Percentiles rank a stretch among this genome's conserved stretches.
Evolutionary conservation across 2,329 filamentous ascomycete species (phyloP).

Genomic region (Phaeosphaeriaceae sp.): DNA sequence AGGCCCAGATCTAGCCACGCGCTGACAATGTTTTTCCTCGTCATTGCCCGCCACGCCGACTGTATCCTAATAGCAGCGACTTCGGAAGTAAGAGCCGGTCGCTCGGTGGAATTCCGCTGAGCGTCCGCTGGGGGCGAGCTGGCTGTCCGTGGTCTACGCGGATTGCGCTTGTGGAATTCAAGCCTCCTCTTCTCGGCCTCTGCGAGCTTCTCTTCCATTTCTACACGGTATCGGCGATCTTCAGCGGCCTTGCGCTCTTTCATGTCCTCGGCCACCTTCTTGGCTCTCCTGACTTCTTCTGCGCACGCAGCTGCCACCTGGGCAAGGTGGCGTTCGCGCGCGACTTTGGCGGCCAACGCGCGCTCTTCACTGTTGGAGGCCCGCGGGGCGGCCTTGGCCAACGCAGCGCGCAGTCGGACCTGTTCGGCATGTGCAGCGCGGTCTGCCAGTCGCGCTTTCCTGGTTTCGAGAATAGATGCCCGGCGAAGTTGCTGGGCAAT

Average conservation of each 20-base stretch:
- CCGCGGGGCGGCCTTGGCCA: conserved; percentile 75
- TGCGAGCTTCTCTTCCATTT: conserved; percentile 82
- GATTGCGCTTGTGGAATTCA: conserved; percentile 57
- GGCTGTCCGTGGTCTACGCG: conserved; percentile 66
- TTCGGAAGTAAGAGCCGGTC: conserved; percentile 61
- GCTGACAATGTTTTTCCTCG: conserved; percentile 67
- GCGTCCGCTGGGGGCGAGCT: conserved; percentile 59
- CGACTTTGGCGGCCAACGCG: conserved; percentile 78
- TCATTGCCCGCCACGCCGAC: conserved; percentile 71
- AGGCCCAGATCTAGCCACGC: conserved; percentile 73
- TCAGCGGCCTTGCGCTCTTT: conserved; percentile 82
- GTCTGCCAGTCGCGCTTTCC: conserved; percentile 80
- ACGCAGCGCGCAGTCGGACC: conserved; percentile 76
- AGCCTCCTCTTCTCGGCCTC: conserved; percentile 76
- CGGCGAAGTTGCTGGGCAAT: conserved; percentile 81
- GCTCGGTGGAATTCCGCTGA: conserved; percentile 37
- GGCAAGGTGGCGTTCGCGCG: conserved; percentile 80
- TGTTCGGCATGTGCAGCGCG: conserved; percentile 84
- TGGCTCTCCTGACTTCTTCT: conserved; percentile 82
- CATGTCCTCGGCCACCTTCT: conserved; percentile 82
- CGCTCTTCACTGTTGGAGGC: conserved; percentile 75
- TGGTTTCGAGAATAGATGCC: conserved; percentile 80
- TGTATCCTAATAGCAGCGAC: conserved; percentile 73
- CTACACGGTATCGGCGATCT: conserved; percentile 70
- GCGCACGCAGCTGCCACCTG: conserved; percentile 84